phyloP scores from a whole-genome alignment of 306 rosid species.

The Lathyrus aphaca region DNA sequence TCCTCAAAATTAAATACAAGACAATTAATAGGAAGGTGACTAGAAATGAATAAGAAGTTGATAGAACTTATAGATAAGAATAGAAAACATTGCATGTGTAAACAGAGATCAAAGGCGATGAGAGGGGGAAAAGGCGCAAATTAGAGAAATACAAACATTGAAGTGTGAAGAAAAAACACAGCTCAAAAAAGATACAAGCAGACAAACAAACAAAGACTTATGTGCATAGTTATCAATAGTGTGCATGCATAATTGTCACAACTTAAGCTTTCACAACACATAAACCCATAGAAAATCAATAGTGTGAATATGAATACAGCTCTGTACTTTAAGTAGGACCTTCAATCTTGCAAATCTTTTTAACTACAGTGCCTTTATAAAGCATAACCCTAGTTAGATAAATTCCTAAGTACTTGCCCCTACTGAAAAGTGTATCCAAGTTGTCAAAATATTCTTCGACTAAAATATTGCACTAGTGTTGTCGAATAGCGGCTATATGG shows the following conservation, averaged over 20 bases:
- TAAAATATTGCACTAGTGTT: background rate
- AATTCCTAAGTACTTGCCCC: background rate
- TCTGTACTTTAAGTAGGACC: background rate
- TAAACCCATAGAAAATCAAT: background rate
- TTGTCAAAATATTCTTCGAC: background rate
- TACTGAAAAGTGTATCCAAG: background rate
- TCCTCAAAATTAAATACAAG: background rate
- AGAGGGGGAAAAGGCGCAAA: background rate
- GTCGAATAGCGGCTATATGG: background rate
- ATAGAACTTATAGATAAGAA: background rate
- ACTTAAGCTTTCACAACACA: background rate
- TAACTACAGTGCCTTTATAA: background rate
- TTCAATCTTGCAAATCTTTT: background rate
- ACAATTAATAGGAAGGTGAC: conserved; percentile 3
- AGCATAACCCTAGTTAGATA: conserved; percentile 6
- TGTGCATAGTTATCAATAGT: background rate
- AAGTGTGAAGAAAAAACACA: conserved; percentile 4
- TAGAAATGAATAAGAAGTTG: background rate
- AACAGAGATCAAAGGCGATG: background rate
- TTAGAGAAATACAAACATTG: background rate
- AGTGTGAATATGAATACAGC: background rate
- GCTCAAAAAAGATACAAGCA: background rate
- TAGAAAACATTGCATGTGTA: background rate
- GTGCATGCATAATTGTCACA: background rate
- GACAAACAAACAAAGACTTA: background rate